Conservation (phyloP, 306 rosid species). For the Bauhinia variegata region DNA sequence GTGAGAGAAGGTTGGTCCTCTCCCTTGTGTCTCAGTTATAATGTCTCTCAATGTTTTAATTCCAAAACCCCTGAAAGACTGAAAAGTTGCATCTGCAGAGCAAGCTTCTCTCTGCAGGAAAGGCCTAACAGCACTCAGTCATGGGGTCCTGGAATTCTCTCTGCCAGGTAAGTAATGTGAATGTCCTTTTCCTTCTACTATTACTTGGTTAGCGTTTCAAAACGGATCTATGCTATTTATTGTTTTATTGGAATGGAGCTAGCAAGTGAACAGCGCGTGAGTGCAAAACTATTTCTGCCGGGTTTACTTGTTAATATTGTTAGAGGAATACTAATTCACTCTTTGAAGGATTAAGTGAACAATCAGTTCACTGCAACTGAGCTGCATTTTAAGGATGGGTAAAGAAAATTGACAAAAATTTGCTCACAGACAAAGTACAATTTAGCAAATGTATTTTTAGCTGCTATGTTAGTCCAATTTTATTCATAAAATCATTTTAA, state of each 20-base stretch:
- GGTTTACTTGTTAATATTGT: neutral
- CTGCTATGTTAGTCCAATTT: neutral
- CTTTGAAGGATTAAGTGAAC: conserved; percentile 20
- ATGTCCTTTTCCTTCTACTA: conserved; percentile 20
- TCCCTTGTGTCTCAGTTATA: conserved; percentile 37
- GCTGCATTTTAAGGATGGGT: neutral
- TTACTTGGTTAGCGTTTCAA: neutral
- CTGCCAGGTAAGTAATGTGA: conserved; percentile 49
- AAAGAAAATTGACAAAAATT: conserved; percentile 1
- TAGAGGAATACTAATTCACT: neutral
- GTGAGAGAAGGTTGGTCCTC: conserved; percentile 58
- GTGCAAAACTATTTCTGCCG: neutral
- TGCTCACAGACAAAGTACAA: conserved; percentile 6
- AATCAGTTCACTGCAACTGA: neutral
- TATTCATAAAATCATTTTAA: neutral
- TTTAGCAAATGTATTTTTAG: conserved; percentile 2
- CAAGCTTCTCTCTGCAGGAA: conserved; percentile 50
- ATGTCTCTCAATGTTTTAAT: neutral
- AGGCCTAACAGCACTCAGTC: conserved; percentile 39
- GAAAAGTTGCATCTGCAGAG: conserved; percentile 45
- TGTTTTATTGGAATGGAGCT: neutral
- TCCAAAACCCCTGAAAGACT: conserved; percentile 41
- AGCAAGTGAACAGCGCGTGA: neutral
- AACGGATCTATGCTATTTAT: neutral
- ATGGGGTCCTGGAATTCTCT: conserved; percentile 51